These are phyloP conservation scores for Penicillium frequentans DNA, from an alignment of 2,329 filamentous ascomycete genomes.

Conservation along the genomic window DNA sequence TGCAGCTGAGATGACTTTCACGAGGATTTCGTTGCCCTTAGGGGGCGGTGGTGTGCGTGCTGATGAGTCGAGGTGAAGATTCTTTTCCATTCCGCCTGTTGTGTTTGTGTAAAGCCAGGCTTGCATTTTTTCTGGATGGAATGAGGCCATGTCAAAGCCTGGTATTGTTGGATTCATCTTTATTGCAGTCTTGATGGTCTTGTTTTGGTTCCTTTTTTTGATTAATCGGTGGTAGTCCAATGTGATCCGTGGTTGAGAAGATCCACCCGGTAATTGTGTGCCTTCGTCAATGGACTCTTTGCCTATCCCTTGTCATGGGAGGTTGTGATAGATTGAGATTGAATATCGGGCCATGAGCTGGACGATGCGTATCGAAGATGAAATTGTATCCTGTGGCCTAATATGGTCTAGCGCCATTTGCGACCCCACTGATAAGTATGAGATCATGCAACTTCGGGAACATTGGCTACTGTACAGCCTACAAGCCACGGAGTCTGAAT, in stretches of 20 bases:
- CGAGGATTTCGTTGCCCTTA: slow-evolving; percentile 50
- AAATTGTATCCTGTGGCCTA: neutral
- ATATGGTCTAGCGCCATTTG: neutral
- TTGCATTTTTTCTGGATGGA: slow-evolving; percentile 49
- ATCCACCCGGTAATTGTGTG: neutral
- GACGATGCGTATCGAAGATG: neutral
- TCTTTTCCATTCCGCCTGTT: slow-evolving; percentile 52
- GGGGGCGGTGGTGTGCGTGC: slow-evolving; percentile 43
- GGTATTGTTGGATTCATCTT: slow-evolving; percentile 3
- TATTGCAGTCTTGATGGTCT: neutral
- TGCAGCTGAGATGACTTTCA: slow-evolving; percentile 54
- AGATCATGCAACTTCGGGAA: neutral
- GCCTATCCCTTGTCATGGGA: neutral
- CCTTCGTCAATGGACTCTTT: too few relatives aligned
- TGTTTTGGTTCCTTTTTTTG: neutral
- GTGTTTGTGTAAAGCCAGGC: slow-evolving; percentile 58
- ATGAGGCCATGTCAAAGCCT: neutral
- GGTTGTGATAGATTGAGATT: neutral
- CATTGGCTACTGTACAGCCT: neutral
- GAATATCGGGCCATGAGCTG: neutral
- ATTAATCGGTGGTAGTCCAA: neutral
- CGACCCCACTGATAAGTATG: neutral
- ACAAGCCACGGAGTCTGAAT: neutral
- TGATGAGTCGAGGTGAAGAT: slow-evolving; percentile 48
- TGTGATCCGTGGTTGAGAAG: neutral